phyloP scores from a whole-genome alignment of 768 basidiomycete genomes.

The Brasilioporus rufonigricans region DNA sequence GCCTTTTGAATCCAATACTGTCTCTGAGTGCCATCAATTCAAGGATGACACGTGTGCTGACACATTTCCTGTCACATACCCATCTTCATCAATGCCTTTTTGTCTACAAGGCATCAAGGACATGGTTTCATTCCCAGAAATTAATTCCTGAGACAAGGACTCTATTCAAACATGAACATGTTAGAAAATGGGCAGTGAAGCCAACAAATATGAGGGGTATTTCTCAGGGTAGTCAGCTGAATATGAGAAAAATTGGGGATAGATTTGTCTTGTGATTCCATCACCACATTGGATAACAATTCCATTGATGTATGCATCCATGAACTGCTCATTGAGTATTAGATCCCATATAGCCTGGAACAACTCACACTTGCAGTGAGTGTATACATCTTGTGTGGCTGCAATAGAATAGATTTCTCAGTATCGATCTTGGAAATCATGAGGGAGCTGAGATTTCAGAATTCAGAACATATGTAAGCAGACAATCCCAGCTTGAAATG shows the following conservation, averaged over 20 bases:
- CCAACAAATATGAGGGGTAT: background rate
- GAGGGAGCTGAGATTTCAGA: background rate
- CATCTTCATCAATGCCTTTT: background rate
- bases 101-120: background rate
- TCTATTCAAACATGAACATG: no score
- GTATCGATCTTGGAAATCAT: background rate
- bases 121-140: constrained; percentile 1
- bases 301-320: constrained; percentile 10
- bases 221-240: constrained; percentile 11
- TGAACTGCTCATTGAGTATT: constrained; percentile 15
- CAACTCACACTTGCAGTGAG: constrained; percentile 19
- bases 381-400: no score
- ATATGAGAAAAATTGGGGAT: constrained; percentile 15
- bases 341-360: constrained; percentile 13
- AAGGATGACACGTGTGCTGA: background rate
- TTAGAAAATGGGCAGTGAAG: no score
- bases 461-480: background rate
- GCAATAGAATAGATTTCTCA: no score
- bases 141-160: background rate
- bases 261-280: constrained; percentile 7
- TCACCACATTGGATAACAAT: constrained; percentile 17
- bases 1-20: no score
- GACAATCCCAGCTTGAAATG: background rate
- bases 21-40: no score
- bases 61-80: background rate